Conservation (phyloP, 78 protist species). For the Carpediemonas membranifera region DNA sequence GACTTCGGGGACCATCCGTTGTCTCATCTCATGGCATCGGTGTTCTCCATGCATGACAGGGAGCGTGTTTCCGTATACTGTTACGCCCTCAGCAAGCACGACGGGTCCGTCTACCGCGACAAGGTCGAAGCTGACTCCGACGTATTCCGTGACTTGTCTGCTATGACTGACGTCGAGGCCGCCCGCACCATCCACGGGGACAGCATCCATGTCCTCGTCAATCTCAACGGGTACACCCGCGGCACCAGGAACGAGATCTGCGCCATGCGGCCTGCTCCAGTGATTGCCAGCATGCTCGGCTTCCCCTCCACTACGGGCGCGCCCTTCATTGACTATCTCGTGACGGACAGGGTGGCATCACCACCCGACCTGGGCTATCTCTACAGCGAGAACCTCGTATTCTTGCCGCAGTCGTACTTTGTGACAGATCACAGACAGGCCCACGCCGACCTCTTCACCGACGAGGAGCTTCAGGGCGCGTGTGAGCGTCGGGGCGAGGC, state of each 20-base stretch:
- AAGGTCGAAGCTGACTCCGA: no score
- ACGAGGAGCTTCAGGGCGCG: no score
- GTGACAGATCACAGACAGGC: slow-evolving; percentile 1
- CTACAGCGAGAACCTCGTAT: not conserved
- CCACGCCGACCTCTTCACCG: not conserved
- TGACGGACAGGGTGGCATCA: not conserved
- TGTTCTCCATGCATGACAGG: not conserved
- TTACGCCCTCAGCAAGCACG: not conserved
- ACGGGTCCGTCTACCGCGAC: not conserved
- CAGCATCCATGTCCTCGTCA: not conserved
- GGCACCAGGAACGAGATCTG: not conserved
- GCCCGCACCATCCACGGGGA: no score
- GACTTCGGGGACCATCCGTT: slow-evolving; percentile 15
- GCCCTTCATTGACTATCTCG: slow-evolving; percentile 1
- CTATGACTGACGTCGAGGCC: no score
- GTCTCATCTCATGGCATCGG: not conserved
- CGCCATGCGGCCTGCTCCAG: not conserved
- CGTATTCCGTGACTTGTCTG: no score
- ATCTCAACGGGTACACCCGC: slow-evolving; percentile 13
- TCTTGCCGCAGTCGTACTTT: slow-evolving; percentile 7
- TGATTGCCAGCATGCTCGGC: not conserved
- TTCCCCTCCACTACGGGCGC: slow-evolving; percentile 5
- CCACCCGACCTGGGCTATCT: not conserved
- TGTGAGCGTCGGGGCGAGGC: not conserved
- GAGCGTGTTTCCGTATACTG: not conserved